These are phyloP conservation scores for Volvox carteri DNA, from an alignment of 163 green algal species.

Conservation along the genomic window DNA sequence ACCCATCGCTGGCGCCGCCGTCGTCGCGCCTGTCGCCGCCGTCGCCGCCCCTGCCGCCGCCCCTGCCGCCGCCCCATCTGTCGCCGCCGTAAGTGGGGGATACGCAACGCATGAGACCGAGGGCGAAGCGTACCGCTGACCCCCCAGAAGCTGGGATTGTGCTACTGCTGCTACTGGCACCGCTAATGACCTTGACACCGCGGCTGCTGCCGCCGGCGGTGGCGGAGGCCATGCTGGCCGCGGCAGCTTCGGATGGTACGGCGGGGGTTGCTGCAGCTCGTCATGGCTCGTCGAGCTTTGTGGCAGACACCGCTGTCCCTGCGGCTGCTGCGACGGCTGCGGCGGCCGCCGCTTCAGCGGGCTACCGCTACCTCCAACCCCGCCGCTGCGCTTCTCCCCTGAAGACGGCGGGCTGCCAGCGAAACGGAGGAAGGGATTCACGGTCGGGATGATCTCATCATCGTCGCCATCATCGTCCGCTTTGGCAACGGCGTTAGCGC, in stretches of 20 bases:
- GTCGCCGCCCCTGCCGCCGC: too few species aligned
- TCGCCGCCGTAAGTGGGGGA: too few species aligned
- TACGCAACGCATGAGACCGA: too few species aligned
- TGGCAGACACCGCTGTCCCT: neutral
- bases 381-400: neutral
- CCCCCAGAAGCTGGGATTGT: neutral
- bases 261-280: neutral
- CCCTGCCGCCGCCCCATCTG: too few species aligned
- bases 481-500: neutral
- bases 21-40: too few species aligned
- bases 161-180: neutral
- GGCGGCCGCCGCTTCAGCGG: neutral
- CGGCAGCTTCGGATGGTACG: neutral
- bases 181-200: neutral
- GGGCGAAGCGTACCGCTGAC: too few species aligned
- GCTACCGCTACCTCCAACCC: neutral
- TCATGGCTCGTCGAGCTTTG: too few species aligned
- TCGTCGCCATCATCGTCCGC: neutral
- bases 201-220: neutral
- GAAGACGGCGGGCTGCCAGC: conserved; percentile 9
- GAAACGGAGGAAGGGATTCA: conserved; percentile 45
- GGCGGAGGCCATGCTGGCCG: neutral
- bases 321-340: neutral
- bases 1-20: too few species aligned
- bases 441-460: neutral